Evolutionary conservation across 1,139 yeast genomes (phyloP).

Genomic region (Groenewaldozyma auringiensis): DNA sequence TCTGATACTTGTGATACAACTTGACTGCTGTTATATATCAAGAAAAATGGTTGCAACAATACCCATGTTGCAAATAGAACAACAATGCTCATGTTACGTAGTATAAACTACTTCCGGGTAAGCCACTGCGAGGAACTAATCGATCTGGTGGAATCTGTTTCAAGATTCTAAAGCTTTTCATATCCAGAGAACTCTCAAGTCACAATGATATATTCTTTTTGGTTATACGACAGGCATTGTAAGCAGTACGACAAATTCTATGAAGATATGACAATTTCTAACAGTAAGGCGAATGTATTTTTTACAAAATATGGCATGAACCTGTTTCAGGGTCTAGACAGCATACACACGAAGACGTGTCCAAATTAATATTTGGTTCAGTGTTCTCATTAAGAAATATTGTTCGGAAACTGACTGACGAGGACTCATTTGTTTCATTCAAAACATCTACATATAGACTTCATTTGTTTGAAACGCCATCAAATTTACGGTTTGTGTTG

Average conservation of each 20-base stretch:
- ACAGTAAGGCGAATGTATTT: constrained; percentile 28
- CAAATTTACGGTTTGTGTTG: constrained; percentile 68
- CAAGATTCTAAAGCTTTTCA: too few relatives aligned
- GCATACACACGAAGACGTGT: constrained; percentile 41
- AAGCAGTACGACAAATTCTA: too few relatives aligned
- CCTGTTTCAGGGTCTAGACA: constrained; percentile 8
- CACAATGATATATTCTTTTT: constrained; percentile 69
- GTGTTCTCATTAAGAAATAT: constrained; percentile 72
- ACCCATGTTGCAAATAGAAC: too few relatives aligned
- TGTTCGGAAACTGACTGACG: constrained; percentile 51
- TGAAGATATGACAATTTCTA: too few relatives aligned
- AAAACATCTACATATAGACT: constrained; percentile 68
- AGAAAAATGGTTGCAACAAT: too few relatives aligned
- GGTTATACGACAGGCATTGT: constrained; percentile 87
- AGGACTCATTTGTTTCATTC: constrained; percentile 55
- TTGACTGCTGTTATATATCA: too few relatives aligned
- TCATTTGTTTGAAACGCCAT: constrained; percentile 72
- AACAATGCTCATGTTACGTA: too few relatives aligned
- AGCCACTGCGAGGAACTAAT: too few relatives aligned
- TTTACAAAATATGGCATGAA: constrained; percentile 28
- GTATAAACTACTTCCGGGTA: too few relatives aligned
- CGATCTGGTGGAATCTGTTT: too few relatives aligned
- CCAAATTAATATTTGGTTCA: constrained; percentile 83
- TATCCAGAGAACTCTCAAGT: background rate
- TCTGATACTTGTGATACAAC: background rate